Conservation (phyloP, 495 filamentous ascomycete species). For the Haplographium delicatum region DNA sequence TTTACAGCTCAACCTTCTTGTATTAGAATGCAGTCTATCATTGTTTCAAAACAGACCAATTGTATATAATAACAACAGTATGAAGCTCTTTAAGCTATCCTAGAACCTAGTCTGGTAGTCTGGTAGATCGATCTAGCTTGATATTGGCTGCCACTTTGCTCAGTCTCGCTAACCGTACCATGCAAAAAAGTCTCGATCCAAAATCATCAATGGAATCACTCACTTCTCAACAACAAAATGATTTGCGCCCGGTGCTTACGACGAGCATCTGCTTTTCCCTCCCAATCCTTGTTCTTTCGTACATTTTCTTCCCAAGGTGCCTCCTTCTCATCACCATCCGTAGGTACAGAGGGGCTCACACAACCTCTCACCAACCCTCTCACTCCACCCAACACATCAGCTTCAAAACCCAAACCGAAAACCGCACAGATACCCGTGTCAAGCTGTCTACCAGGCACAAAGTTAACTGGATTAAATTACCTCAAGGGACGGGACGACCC, state of each 20-base stretch:
- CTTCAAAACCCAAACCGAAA: slow-evolving; percentile 27
- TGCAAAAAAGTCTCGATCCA: slow-evolving; percentile 15
- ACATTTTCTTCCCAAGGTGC: slow-evolving; percentile 5
- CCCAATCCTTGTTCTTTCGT: slow-evolving; percentile 1
- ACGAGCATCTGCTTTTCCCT: slow-evolving; percentile 5
- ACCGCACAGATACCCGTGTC: slow-evolving; percentile 31
- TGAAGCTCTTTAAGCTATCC: no score
- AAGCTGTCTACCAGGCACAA: slow-evolving; percentile 62
- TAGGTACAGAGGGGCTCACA: slow-evolving; percentile 43
- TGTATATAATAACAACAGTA: no score
- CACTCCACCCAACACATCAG: slow-evolving; percentile 31
- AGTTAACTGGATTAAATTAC: slow-evolving; percentile 78
- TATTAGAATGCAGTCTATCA: no score
- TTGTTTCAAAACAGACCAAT: no score
- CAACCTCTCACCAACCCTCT: slow-evolving; percentile 48
- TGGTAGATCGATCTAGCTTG: slow-evolving; percentile 2
- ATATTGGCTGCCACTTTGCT: slow-evolving; percentile 13
- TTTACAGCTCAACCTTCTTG: no score
- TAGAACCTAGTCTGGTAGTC: no score
- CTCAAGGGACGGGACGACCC: slow-evolving; percentile 67
- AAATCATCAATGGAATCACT: slow-evolving; percentile 2
- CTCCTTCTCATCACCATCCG: slow-evolving; percentile 23
- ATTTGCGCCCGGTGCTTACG: slow-evolving; percentile 29
- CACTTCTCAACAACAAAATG: slow-evolving; percentile 22
- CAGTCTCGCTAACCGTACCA: slow-evolving; percentile 17